phyloP scores from a whole-genome alignment of 352 stramenopile species.

The Phytopythium sindhum region DNA sequence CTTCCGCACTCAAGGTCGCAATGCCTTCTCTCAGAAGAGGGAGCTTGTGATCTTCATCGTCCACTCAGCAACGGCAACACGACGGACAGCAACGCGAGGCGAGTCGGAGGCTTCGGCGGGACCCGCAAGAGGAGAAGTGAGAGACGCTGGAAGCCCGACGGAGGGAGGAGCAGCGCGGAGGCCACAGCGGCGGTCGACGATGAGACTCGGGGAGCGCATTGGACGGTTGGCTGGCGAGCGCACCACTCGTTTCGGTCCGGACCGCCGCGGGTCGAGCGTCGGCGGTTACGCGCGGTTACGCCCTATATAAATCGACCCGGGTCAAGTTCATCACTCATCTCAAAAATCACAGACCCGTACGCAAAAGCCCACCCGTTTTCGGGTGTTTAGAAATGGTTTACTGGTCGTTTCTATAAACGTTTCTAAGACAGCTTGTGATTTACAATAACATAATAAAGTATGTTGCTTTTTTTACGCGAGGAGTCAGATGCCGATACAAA shows the following conservation, averaged over 20 bases:
- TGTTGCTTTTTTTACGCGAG: too few species aligned
- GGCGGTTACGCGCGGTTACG: background rate
- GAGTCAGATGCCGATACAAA: too few species aligned
- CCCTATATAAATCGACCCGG: background rate
- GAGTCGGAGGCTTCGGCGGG: constrained; percentile 7
- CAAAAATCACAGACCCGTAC: background rate
- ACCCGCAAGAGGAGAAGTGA: constrained; percentile 3
- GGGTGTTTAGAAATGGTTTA: too few species aligned
- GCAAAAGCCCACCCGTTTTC: background rate
- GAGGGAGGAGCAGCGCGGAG: background rate
- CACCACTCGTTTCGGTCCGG: background rate
- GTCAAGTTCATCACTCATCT: background rate
- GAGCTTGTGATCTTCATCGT: constrained; percentile 84
- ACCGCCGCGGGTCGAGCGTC: background rate
- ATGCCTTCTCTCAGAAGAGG: constrained; percentile 79
- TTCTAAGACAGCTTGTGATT: too few species aligned
- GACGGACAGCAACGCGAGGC: too few species aligned
- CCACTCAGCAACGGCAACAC: constrained; percentile 14
- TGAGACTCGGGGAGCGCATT: background rate
- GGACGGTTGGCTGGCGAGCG: background rate
- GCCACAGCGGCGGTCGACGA: too few species aligned
- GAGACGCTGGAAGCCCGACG: background rate
- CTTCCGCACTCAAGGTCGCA: constrained; percentile 47
- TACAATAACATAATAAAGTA: too few species aligned
- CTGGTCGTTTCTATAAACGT: too few species aligned